phyloP scores from a whole-genome alignment of 2,329 filamentous ascomycete genomes.

The Monosporascus sp. region DNA sequence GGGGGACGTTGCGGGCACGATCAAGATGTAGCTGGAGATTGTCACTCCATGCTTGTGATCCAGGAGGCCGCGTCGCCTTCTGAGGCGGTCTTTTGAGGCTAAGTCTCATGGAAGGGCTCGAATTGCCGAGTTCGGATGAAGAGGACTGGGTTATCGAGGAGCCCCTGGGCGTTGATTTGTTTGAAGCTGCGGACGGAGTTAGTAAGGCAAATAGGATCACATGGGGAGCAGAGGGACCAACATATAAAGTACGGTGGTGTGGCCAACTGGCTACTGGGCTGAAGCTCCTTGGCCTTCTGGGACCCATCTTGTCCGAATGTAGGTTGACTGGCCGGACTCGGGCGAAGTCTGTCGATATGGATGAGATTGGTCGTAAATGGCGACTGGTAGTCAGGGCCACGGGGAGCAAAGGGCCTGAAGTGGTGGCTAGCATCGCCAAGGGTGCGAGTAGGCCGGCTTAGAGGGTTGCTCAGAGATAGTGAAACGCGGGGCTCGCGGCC shows the following conservation, averaged over 20 bases:
- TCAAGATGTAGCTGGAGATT: slow-evolving; percentile 17
- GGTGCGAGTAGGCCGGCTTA: slow-evolving; percentile 15
- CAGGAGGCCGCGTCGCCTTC: slow-evolving; percentile 5
- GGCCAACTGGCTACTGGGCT: slow-evolving; percentile 11
- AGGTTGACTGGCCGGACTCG: slow-evolving; percentile 9
- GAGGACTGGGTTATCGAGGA: slow-evolving; percentile 18
- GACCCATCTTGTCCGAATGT: slow-evolving; percentile 9
- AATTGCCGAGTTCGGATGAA: slow-evolving; percentile 15
- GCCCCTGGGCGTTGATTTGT: slow-evolving; percentile 10
- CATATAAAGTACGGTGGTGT: slow-evolving; percentile 16
- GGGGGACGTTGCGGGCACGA: slow-evolving; percentile 24
- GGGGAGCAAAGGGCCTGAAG: slow-evolving; percentile 17
- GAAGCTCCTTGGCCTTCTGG: slow-evolving; percentile 12
- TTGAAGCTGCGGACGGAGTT: slow-evolving; percentile 9
- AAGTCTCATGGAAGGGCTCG: slow-evolving; percentile 24
- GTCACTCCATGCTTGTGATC: slow-evolving; percentile 12
- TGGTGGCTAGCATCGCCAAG: slow-evolving; percentile 27
- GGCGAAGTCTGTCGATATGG: slow-evolving; percentile 4
- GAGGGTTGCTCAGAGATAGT: slow-evolving; percentile 9
- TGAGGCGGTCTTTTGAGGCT: slow-evolving; percentile 13
- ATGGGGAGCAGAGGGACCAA: slow-evolving; percentile 6
- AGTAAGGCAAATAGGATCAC: slow-evolving; percentile 2
- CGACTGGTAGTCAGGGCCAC: slow-evolving; percentile 10
- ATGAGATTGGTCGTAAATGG: slow-evolving; percentile 11
- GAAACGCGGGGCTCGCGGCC: slow-evolving; percentile 14